phyloP scores from a whole-genome alignment of 305 asterid genomes.

The Withania somnifera region DNA sequence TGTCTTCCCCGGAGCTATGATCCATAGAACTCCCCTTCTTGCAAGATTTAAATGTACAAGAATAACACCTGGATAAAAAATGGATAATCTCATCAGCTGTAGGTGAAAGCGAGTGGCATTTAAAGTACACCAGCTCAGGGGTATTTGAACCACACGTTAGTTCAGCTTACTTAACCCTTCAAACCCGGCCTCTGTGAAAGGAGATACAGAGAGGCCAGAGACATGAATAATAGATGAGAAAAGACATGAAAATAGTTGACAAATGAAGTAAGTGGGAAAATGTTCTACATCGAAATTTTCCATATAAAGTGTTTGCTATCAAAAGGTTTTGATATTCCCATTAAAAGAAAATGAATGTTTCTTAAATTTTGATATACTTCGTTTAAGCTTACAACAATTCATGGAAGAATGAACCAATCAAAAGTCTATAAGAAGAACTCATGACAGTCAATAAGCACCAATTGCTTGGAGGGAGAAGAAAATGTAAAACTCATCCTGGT shows the following conservation, averaged over 20 bases:
- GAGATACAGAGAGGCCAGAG: background rate
- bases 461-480: background rate
- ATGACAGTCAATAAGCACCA: background rate
- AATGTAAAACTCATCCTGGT: background rate
- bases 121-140: background rate
- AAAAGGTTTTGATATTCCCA: background rate
- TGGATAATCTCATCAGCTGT: background rate
- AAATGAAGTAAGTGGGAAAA: background rate
- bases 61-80: background rate
- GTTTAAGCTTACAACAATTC: background rate
- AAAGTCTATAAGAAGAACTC: background rate
- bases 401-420: background rate
- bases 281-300: background rate
- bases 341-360: background rate
- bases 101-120: background rate
- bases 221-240: background rate
- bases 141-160: conserved; percentile 1
- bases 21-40: conserved; percentile 25
- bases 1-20: conserved; percentile 18
- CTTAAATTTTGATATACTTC: background rate
- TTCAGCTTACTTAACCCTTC: background rate
- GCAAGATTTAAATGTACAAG: background rate
- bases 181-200: background rate
- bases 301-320: background rate
- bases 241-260: background rate